A percentile compares a stretch with the other conserved stretches of the same genome.
Evolutionary conservation across 2,329 filamentous ascomycete genomes (phyloP).

Genomic region (Fusarium begoniae): DNA sequence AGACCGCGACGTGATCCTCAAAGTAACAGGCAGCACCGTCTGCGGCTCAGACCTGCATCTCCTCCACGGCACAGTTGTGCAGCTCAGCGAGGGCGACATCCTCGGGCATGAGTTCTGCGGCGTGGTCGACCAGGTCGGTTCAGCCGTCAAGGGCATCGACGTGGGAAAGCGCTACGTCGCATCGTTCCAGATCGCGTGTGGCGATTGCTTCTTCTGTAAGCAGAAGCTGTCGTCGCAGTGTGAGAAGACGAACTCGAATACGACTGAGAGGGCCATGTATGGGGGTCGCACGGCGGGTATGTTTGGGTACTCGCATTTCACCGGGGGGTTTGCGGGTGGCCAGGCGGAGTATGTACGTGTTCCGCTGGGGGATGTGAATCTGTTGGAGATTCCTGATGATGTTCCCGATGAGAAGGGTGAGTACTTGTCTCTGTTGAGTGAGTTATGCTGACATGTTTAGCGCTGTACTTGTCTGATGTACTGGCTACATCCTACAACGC

Average conservation of each 20-base stretch:
- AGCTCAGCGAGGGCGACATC: constrained; percentile 72
- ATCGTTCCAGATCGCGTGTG: constrained; percentile 84
- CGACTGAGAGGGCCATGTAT: constrained; percentile 77
- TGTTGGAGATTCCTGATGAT: constrained; percentile 79
- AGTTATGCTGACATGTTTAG: constrained; percentile 28
- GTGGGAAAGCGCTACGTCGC: constrained; percentile 79
- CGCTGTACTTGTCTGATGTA: constrained; percentile 82
- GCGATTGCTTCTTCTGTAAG: constrained; percentile 79
- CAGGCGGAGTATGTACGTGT: constrained; percentile 90
- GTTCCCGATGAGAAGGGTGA: constrained; percentile 83
- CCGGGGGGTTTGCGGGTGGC: constrained; percentile 86
- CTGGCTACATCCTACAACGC: constrained; percentile 81
- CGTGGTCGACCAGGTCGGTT: constrained; percentile 64
- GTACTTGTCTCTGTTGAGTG: neutral
- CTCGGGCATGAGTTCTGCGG: constrained; percentile 72
- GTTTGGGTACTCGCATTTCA: constrained; percentile 81
- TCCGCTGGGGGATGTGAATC: constrained; percentile 81
- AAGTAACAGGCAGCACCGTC: constrained; percentile 72
- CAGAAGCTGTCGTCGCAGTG: constrained; percentile 83
- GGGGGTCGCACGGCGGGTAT: constrained; percentile 79
- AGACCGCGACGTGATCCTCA: constrained; percentile 79
- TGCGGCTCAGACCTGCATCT: constrained; percentile 69
- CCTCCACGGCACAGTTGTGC: constrained; percentile 64
- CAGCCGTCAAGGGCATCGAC: constrained; percentile 61
- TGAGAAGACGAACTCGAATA: constrained; percentile 81